A percentile compares a stretch with the other conserved stretches of the same genome.
These are phyloP conservation scores for Verbena officinalis DNA, from an alignment of 257 asterid species.

Conservation along the genomic window DNA sequence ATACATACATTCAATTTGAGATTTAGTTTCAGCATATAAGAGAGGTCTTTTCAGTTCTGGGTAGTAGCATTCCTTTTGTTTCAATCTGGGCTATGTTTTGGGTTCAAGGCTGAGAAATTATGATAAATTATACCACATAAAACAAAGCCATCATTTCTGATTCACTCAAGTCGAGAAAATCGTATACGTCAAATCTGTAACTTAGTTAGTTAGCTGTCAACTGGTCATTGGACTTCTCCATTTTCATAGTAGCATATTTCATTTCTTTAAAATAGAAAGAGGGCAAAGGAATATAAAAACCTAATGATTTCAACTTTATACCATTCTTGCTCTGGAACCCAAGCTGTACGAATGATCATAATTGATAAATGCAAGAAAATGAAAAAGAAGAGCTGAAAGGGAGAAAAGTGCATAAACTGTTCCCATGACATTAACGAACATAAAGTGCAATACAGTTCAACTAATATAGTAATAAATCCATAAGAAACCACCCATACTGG, in stretches of 20 bases:
- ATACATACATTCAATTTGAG: slow-evolving; percentile 5
- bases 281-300: slow-evolving; percentile 16
- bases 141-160: background rate
- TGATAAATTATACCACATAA: background rate
- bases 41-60: slow-evolving; percentile 1
- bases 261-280: slow-evolving; percentile 1
- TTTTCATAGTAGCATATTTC: slow-evolving; percentile 17
- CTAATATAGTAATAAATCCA: slow-evolving; percentile 36
- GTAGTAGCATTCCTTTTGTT: slow-evolving; percentile 1
- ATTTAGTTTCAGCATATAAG: background rate
- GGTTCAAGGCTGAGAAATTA: background rate
- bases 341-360: slow-evolving; percentile 37
- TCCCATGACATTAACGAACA: slow-evolving; percentile 16
- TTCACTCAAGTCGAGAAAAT: slow-evolving; percentile 19
- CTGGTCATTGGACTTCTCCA: slow-evolving; percentile 20
- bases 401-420: slow-evolving; percentile 24
- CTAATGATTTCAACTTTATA: slow-evolving; percentile 31
- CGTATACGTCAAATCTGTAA: no score
- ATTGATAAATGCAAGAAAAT: no score
- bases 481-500: slow-evolving; percentile 34
- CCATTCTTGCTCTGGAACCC: slow-evolving; percentile 34
- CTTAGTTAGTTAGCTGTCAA: no score
- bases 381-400: slow-evolving; percentile 27
- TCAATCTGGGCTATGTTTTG: slow-evolving; percentile 2
- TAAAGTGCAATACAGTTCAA: slow-evolving; percentile 35